Evolutionary conservation across 192 early-diverging fungal genomes (phyloP).

Genomic region (Rhizophagus clarus): DNA sequence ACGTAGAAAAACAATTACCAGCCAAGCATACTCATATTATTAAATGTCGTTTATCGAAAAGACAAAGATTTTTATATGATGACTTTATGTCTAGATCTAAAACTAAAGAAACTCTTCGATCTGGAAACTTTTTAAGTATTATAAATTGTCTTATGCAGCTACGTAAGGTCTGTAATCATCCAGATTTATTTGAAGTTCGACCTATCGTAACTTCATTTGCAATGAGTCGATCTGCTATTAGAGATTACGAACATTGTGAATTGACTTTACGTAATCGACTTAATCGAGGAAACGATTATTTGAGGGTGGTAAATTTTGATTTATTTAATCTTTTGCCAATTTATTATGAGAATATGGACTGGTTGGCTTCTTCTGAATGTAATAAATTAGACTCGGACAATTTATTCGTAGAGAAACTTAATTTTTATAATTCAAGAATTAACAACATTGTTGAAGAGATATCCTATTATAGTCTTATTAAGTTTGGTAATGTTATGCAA

Average conservation of each 20-base stretch:
- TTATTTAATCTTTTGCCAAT: conserved; percentile 49
- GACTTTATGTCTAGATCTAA: conserved; percentile 82
- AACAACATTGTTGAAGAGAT: not conserved
- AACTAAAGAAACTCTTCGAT: conserved; percentile 71
- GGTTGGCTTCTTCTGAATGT: conserved; percentile 33
- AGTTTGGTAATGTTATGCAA: conserved; percentile 41
- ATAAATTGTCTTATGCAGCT: conserved; percentile 78
- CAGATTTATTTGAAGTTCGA: conserved; percentile 58
- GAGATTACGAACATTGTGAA: conserved; percentile 40
- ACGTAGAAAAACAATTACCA: conserved; percentile 70
- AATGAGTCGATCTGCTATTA: conserved; percentile 44
- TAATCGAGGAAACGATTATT: conserved; percentile 38
- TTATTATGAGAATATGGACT: conserved; percentile 33
- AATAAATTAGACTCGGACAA: conserved; percentile 33
- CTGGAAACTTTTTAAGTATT: conserved; percentile 74
- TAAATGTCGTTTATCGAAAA: conserved; percentile 68
- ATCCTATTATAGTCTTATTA: conserved; percentile 45
- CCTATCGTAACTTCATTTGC: conserved; percentile 64
- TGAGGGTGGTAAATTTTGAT: conserved; percentile 39
- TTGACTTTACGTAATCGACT: conserved; percentile 41
- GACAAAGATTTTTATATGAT: conserved; percentile 73
- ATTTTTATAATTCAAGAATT: conserved; percentile 14
- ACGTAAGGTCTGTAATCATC: conserved; percentile 61
- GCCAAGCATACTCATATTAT: conserved; percentile 70
- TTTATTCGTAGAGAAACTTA: conserved; percentile 32